Evolutionary conservation across 345 rosid genomes (phyloP).

Genomic region (Kernera saxatilis): DNA sequence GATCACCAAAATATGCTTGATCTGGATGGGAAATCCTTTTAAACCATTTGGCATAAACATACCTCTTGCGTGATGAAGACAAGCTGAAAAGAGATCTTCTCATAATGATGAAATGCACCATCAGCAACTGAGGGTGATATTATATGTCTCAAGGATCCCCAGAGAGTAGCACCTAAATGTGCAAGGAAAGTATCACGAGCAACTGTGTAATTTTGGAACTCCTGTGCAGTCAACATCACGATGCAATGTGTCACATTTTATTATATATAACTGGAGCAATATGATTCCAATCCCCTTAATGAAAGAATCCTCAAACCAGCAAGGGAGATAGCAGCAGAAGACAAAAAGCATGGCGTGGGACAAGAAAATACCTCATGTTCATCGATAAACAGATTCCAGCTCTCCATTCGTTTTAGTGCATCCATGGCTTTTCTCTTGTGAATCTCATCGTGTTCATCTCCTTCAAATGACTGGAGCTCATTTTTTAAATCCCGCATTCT

Average conservation of each 20-base stretch:
- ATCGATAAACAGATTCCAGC: constrained; percentile 92
- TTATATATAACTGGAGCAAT: constrained; percentile 2
- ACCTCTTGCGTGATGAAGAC: constrained; percentile 95
- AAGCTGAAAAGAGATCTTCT: constrained; percentile 88
- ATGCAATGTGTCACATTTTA: constrained; percentile 4
- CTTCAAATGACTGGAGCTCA: constrained; percentile 91
- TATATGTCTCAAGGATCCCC: constrained; percentile 96
- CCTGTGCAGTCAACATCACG: constrained; percentile 43
- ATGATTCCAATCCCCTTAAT: neutral
- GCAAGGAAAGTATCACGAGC: constrained; percentile 97
- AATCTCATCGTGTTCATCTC: constrained; percentile 76
- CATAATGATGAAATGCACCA: constrained; percentile 96
- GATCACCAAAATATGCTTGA: constrained; percentile 10
- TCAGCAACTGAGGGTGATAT: constrained; percentile 91
- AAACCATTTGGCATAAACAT: constrained; percentile 17
- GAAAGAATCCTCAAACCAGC: constrained; percentile 6
- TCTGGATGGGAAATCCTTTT: constrained; percentile 11
- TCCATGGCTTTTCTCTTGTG: constrained; percentile 78
- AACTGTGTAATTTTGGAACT: constrained; percentile 87
- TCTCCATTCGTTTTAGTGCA: constrained; percentile 84
- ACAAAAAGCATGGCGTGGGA: constrained; percentile 1
- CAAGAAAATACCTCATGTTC: constrained; percentile 55
- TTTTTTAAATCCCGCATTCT: constrained; percentile 90
- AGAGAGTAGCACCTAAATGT: constrained; percentile 86
- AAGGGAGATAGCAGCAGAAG: constrained; percentile 12